Conservation (phyloP, 805 yeast genomes). For the Ogataea ramenticola region DNA sequence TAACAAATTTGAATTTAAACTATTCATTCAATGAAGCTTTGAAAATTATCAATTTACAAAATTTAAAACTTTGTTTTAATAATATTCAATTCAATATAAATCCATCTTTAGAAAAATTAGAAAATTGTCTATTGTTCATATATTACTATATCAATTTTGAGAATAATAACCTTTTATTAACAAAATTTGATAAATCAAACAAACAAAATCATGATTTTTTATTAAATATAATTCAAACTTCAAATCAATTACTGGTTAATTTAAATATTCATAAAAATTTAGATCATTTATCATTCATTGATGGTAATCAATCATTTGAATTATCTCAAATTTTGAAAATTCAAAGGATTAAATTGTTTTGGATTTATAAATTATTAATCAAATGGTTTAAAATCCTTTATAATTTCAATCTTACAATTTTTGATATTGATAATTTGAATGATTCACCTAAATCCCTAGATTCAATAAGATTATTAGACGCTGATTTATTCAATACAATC, state of each 20-base stretch:
- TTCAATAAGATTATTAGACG: slow-evolving; percentile 25
- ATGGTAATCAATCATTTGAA: background rate
- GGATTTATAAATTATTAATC: slow-evolving; percentile 33
- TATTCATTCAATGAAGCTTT: slow-evolving; percentile 26
- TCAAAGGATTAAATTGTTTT: slow-evolving; percentile 33
- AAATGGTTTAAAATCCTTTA: slow-evolving; percentile 22
- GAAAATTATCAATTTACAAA: slow-evolving; percentile 25
- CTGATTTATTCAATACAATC: slow-evolving; percentile 26
- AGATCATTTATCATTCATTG: slow-evolving; percentile 5
- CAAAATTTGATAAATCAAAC: slow-evolving; percentile 27
- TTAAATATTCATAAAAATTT: slow-evolving; percentile 34
- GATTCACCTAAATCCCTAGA: slow-evolving; percentile 23
- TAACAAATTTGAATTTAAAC: slow-evolving; percentile 24
- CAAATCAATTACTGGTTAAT: slow-evolving; percentile 30
- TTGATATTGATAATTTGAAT: slow-evolving; percentile 10
- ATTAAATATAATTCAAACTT: slow-evolving; percentile 39
- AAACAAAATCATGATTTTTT: slow-evolving; percentile 25
- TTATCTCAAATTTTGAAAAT: slow-evolving; percentile 15
- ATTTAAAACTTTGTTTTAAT: slow-evolving; percentile 38
- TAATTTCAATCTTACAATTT: slow-evolving; percentile 8
- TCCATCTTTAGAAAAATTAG: slow-evolving; percentile 40
- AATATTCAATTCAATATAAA: slow-evolving; percentile 38
- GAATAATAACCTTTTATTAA: slow-evolving; percentile 15
- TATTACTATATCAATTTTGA: slow-evolving; percentile 38
- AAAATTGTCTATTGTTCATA: slow-evolving; percentile 41